These are phyloP conservation scores for Skeletonema marinoi DNA, from an alignment of 108 stramenopile species.

Conservation along the genomic window DNA sequence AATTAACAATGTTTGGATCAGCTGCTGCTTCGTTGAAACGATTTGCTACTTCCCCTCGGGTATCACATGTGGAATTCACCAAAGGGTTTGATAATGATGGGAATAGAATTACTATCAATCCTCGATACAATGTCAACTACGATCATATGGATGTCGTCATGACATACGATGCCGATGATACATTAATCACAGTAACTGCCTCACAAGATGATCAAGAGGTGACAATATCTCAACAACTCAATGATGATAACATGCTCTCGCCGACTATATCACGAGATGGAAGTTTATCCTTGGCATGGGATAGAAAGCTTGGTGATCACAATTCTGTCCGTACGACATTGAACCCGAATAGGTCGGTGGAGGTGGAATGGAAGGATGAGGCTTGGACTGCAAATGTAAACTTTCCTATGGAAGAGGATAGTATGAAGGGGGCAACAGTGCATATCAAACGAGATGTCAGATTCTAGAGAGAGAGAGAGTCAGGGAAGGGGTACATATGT, in stretches of 20 bases:
- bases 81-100: conserved; percentile 84
- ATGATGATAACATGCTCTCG: conserved; percentile 74
- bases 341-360: conserved; percentile 77
- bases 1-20: conserved; percentile 38
- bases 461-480: conserved; percentile 51
- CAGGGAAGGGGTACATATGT: neutral
- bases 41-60: conserved; percentile 31
- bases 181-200: conserved; percentile 67
- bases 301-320: conserved; percentile 73
- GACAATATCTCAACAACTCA: conserved; percentile 72
- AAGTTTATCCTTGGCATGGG: conserved; percentile 80
- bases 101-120: conserved; percentile 78
- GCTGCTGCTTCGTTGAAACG: conserved; percentile 46
- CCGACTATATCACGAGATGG: conserved; percentile 80
- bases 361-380: conserved; percentile 85
- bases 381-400: conserved; percentile 86
- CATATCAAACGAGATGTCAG: conserved; percentile 81
- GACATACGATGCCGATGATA: conserved; percentile 74
- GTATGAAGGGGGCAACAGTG: conserved; percentile 74
- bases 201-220: conserved; percentile 78
- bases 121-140: conserved; percentile 68
- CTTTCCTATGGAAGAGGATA: conserved; percentile 74
- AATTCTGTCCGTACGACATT: conserved; percentile 66
- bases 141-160: conserved; percentile 76
- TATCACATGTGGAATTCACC: conserved; percentile 63